phyloP scores from a whole-genome alignment of 2,329 filamentous ascomycete genomes.

The Colletotrichum sp. region DNA sequence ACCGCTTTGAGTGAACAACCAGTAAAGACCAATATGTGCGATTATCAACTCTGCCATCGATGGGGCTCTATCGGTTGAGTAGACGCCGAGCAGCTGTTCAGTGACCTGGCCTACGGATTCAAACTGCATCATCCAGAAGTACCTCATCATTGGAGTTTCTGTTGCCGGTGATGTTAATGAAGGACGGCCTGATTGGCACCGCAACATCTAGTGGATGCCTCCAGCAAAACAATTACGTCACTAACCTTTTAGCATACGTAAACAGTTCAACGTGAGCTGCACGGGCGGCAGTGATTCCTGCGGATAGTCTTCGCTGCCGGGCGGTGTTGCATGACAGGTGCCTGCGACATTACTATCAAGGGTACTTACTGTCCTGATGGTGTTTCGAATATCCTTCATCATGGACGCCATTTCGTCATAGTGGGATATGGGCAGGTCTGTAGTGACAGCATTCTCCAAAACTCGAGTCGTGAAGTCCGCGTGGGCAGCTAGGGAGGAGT shows the following conservation, averaged over 20 bases:
- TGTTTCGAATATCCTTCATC: not conserved
- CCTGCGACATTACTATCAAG: too few species aligned
- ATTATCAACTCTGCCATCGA: not conserved
- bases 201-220: too few species aligned
- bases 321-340: not conserved
- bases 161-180: too few species aligned
- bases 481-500: not conserved
- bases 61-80: not conserved
- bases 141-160: not conserved
- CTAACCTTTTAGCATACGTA: not conserved
- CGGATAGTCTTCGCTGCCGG: fast-evolving
- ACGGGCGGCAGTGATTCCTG: not conserved
- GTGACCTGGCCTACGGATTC: not conserved
- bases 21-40: not conserved
- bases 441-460: not conserved
- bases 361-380: not conserved
- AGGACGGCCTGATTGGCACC: too few species aligned
- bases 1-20: not conserved
- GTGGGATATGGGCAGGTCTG: fast-evolving
- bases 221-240: too few species aligned
- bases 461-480: not conserved
- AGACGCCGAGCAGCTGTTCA: not conserved
- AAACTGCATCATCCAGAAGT: not conserved
- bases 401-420: not conserved
- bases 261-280: not conserved